Conservation (phyloP, 805 yeast species). For the Wickerhamiella shivajii region DNA sequence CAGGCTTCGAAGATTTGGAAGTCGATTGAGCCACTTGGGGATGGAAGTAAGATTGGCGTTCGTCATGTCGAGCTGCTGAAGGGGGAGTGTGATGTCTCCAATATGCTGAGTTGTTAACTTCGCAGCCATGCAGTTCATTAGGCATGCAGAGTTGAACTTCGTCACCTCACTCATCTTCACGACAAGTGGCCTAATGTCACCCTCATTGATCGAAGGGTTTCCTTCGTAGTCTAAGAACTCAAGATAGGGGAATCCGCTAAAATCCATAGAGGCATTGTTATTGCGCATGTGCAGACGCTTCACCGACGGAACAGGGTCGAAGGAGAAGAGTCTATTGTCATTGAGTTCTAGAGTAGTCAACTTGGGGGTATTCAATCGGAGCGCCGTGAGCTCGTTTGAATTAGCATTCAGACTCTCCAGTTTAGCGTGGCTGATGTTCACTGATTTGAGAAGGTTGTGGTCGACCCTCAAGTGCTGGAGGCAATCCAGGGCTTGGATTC, state of each 20-base stretch:
- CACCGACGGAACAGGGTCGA: conserved; percentile 14
- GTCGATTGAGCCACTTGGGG: conserved; percentile 13
- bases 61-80: conserved; percentile 17
- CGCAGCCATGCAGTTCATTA: conserved; percentile 10
- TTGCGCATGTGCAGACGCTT: conserved; percentile 12
- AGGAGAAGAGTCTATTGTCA: conserved; percentile 10
- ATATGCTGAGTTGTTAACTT: conserved; percentile 9
- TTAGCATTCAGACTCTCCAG: conserved; percentile 16
- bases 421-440: conserved; percentile 12
- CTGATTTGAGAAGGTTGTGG: conserved; percentile 12
- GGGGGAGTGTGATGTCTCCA: conserved; percentile 9
- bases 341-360: conserved; percentile 15
- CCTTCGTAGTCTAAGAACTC: conserved; percentile 17
- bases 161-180: conserved; percentile 13
- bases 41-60: conserved; percentile 10
- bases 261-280: conserved; percentile 15
- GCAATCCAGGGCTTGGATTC: conserved; percentile 14
- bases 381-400: conserved; percentile 12
- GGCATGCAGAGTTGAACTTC: conserved; percentile 6
- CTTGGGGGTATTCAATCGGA: conserved; percentile 13
- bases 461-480: conserved; percentile 14
- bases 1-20: conserved; percentile 15
- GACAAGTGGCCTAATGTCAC: conserved; percentile 10
- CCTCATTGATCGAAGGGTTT: conserved; percentile 11
- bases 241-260: conserved; percentile 13